phyloP scores from a whole-genome alignment of 495 filamentous ascomycete genomes.

The Hypoxylon subgilvum region DNA sequence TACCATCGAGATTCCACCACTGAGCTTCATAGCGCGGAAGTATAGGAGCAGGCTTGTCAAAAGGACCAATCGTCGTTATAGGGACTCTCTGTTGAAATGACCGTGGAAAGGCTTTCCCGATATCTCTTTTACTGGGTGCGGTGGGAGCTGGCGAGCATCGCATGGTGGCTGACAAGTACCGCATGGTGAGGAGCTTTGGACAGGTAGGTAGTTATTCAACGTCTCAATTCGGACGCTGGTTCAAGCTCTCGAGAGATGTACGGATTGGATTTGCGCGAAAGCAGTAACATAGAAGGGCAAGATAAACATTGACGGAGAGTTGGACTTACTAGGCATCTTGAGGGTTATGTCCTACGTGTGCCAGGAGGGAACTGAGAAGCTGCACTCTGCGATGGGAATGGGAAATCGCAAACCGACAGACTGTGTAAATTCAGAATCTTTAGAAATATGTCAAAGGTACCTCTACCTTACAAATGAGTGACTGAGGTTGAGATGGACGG shows the following conservation, averaged over 20 bases:
- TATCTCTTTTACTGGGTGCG: too few relatives aligned
- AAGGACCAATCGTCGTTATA: neutral
- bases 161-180: neutral
- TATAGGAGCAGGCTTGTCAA: neutral
- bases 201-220: too few relatives aligned
- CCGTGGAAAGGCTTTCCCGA: slow-evolving; percentile 7
- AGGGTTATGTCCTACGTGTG: slow-evolving; percentile 7
- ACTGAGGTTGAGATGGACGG: slow-evolving; percentile 20
- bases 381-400: neutral
- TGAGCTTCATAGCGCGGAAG: neutral
- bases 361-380: slow-evolving; percentile 10
- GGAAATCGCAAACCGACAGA: slow-evolving; percentile 2
- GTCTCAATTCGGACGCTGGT: too few relatives aligned
- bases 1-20: slow-evolving; percentile 21
- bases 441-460: too few relatives aligned
- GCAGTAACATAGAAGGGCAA: too few relatives aligned
- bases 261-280: neutral
- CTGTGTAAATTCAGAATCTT: neutral
- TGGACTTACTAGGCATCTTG: slow-evolving; percentile 47
- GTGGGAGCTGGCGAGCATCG: neutral
- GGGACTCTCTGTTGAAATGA: slow-evolving; percentile 3
- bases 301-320: slow-evolving; percentile 5
- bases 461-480: too few relatives aligned
- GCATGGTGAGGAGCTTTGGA: too few relatives aligned
- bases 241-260: neutral